Evolutionary conservation across 805 yeast genomes (phyloP), one percentile per base, ranked within the genome.

Genomic region (Ogataea wickerhamii): DNA sequence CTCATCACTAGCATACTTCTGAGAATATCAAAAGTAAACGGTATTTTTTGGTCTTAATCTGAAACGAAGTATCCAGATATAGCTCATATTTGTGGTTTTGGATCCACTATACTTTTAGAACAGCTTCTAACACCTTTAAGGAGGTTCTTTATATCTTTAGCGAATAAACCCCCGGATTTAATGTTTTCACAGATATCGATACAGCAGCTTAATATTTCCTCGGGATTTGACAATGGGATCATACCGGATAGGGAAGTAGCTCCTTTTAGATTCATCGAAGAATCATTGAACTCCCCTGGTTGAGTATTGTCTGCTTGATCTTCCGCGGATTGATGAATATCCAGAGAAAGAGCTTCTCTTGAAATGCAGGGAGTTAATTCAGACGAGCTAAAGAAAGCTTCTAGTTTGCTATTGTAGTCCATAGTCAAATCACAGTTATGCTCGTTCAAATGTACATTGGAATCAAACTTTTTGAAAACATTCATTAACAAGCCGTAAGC

Each of bases 401-500:
- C 41, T 18, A 33, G 12, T 8, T 33, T 8, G 24, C 26, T 28
- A n/a, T 19, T 33, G 26, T 33, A 38, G 4, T 33, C 37, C 14
- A 17, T 28, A 7, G 41, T 28, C 30, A 38, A 14, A 16, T 38
- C 37, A 17, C 33, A 32, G 4, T 33, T 18, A 7, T 32, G 36
- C 22, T 37, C 40, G 13, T 23, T 23, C 3, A 29, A 28, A 13
- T 16, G 22, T 6, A 29, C 11, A 12, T 21, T 23, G 18, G 26
- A 16, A 14, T 38, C 37, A 23, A 33, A 38, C 25, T 28, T 38
- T 12, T 24, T 38, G 5, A 37, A 20, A n/a, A 38, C 41, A 22
- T 38, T 38, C 34, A 38, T 33, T 14, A 38, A 34, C 7, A 38
- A 29, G 6, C 41, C 41, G 20, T 38, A 38, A 12, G 41, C 41